Evolutionary conservation across 371 early-diverging fungal genomes (phyloP).

Genomic region (Circinella minor): DNA sequence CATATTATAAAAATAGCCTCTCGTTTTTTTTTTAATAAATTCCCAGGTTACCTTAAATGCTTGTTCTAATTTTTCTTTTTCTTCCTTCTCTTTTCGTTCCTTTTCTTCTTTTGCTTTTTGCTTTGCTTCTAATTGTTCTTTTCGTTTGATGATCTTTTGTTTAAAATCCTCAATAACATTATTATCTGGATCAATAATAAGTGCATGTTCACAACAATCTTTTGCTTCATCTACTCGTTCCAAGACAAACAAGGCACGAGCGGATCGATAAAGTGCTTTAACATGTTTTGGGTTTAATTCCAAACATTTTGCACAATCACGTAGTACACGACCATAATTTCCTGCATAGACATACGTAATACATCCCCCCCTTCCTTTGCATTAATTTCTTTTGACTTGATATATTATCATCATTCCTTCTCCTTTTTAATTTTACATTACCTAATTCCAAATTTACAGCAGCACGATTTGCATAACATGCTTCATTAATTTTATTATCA

Average conservation of each 20-base stretch:
- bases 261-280: constrained; percentile 93
- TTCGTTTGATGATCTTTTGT: constrained; percentile 46
- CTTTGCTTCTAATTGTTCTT: constrained; percentile 46
- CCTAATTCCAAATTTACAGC: constrained; percentile 91
- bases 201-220: constrained; percentile 81
- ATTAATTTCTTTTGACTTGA: too few species aligned
- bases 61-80: constrained; percentile 45
- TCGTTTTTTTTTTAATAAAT: neutral
- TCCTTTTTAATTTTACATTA: constrained; percentile 25
- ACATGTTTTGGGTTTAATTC: constrained; percentile 78
- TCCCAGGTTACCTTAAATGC: constrained; percentile 50
- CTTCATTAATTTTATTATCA: constrained; percentile 76
- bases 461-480: constrained; percentile 88
- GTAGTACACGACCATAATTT: constrained; percentile 85
- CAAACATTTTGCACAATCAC: constrained; percentile 89
- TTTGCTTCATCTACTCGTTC: constrained; percentile 84
- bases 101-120: constrained; percentile 47
- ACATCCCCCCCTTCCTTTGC: too few species aligned
- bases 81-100: constrained; percentile 53
- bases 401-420: too few species aligned
- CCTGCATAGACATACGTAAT: constrained; percentile 28
- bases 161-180: constrained; percentile 53
- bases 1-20: too few species aligned
- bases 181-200: constrained; percentile 77
- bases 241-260: constrained; percentile 78